phyloP scores from a whole-genome alignment of 2,329 filamentous ascomycete genomes.

The Penicillium sp. region DNA sequence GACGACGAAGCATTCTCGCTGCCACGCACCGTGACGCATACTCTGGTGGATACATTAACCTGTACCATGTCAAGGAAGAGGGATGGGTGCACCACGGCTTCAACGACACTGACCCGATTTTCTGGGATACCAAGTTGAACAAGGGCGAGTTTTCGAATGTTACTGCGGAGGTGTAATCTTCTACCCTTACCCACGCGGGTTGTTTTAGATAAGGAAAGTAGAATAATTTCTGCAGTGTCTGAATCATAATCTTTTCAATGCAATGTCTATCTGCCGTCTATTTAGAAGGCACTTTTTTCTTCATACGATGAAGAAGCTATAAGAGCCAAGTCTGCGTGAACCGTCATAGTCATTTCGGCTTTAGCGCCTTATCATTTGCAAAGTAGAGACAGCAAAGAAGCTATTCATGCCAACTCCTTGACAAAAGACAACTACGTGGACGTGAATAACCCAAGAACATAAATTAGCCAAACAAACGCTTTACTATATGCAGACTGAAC shows the following conservation, averaged over 20 bases:
- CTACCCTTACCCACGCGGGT: background rate
- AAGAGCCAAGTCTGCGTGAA: too few relatives aligned
- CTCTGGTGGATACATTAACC: constrained; percentile 96
- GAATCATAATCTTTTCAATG: too few relatives aligned
- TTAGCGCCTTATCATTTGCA: too few relatives aligned
- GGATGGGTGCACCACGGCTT: constrained; percentile 99
- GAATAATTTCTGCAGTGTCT: background rate
- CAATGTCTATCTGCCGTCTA: too few relatives aligned
- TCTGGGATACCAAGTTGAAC: constrained; percentile 98
- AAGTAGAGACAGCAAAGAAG: too few relatives aligned
- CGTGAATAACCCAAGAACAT: too few relatives aligned
- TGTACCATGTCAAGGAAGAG: constrained; percentile 98
- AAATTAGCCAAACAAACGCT: constrained; percentile 9
- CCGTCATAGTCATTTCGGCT: too few relatives aligned
- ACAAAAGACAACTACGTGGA: too few relatives aligned
- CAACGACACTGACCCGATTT: constrained; percentile 96
- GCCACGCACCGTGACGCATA: constrained; percentile 98
- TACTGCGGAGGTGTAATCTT: constrained; percentile 62
- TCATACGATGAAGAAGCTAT: too few relatives aligned
- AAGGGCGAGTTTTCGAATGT: constrained; percentile 99
- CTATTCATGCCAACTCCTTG: too few relatives aligned
- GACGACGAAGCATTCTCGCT: constrained; percentile 86
- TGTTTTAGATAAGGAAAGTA: background rate
- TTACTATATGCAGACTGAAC: constrained; percentile 11
- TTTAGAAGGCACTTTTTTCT: too few relatives aligned